These are phyloP conservation scores for Glycine tomentella DNA, from an alignment of 306 rosid species.

Conservation along the genomic window DNA sequence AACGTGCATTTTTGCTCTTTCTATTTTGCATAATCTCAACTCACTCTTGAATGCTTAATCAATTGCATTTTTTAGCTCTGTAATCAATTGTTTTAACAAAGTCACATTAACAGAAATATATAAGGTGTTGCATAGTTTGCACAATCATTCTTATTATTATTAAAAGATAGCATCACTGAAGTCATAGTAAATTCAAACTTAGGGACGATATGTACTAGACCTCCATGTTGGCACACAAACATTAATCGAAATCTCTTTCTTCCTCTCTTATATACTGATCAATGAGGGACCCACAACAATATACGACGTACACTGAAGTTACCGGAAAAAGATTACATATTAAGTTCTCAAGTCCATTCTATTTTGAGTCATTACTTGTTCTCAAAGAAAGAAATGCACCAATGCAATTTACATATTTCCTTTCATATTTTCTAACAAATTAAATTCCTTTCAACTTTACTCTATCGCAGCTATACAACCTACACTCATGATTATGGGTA, in stretches of 20 bases:
- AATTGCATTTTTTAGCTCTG: neutral
- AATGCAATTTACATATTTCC: neutral
- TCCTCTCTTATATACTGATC: neutral
- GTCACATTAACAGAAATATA: too few relatives aligned
- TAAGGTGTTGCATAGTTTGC: too few relatives aligned
- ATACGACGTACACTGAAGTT: conserved; percentile 9
- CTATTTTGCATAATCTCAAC: conserved; percentile 10
- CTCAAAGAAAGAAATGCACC: conserved; percentile 6
- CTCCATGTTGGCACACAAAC: neutral
- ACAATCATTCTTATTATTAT: too few relatives aligned
- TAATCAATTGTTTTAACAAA: too few relatives aligned
- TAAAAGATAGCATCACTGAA: neutral
- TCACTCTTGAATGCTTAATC: neutral
- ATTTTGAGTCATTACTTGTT: conserved; percentile 25
- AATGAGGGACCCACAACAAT: conserved; percentile 33
- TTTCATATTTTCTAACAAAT: conserved; percentile 22
- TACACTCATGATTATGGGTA: conserved; percentile 77
- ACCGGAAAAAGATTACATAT: conserved; percentile 2
- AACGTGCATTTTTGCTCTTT: conserved; percentile 23
- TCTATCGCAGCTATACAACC: conserved; percentile 69
- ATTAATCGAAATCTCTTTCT: neutral
- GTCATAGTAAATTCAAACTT: conserved; percentile 1
- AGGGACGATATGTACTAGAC: neutral
- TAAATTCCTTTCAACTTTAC: conserved; percentile 35
- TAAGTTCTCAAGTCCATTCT: conserved; percentile 18